phyloP scores from a whole-genome alignment of 768 basidiomycete genomes.

The Termitomyces heimii region DNA sequence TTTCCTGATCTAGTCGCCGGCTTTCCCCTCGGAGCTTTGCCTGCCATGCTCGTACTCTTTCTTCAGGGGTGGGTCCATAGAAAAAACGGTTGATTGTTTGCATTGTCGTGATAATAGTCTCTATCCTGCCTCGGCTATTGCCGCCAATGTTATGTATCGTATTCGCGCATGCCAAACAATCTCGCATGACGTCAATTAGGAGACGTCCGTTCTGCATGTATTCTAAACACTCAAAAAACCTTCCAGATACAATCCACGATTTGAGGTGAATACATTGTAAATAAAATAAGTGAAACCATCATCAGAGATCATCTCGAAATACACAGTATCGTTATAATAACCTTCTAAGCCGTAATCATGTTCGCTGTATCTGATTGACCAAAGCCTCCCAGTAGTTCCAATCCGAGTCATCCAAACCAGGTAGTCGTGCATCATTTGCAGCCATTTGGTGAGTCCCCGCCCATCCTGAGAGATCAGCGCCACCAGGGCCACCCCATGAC shows the following conservation, averaged over 20 bases:
- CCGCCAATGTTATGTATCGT: no score
- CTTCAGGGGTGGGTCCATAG: constrained; percentile 95
- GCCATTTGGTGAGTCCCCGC: constrained; percentile 36
- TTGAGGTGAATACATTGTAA: neutral
- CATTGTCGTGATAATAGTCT: constrained; percentile 27
- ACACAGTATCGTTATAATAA: neutral
- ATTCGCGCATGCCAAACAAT: no score
- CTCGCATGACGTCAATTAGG: no score
- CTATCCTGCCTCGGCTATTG: neutral
- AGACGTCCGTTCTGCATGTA: no score
- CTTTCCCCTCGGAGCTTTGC: constrained; percentile 75
- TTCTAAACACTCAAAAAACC: neutral
- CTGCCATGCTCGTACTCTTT: constrained; percentile 91
- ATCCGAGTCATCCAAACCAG: constrained; percentile 57
- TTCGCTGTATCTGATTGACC: constrained; percentile 54
- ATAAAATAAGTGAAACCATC: neutral
- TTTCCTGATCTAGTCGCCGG: constrained; percentile 86
- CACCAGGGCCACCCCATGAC: constrained; percentile 57
- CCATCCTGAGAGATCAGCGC: constrained; percentile 57
- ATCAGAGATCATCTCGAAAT: neutral
- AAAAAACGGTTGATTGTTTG: constrained; percentile 88
- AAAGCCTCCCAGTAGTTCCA: constrained; percentile 80
- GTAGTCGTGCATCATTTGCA: constrained; percentile 39
- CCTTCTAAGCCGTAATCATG: constrained; percentile 14
- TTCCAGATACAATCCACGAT: neutral